Conservation (phyloP, 495 filamentous ascomycete genomes). For the Aspergillus panamensis region DNA sequence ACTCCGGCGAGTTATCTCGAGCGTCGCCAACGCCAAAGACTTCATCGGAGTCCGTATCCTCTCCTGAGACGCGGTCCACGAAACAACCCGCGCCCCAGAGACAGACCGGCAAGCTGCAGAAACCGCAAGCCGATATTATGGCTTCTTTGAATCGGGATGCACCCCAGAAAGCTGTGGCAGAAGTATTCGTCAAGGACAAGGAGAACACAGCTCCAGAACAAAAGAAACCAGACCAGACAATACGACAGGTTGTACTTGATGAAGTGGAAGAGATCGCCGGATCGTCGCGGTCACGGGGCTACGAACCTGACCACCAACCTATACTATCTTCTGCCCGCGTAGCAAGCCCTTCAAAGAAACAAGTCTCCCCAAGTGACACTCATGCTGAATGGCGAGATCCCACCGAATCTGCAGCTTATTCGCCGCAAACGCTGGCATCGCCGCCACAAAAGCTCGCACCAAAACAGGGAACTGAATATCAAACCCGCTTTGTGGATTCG, state of each 20-base stretch:
- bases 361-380: constrained; percentile 27
- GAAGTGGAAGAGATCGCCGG: constrained; percentile 27
- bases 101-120: constrained; percentile 71
- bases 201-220: constrained; percentile 16
- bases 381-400: constrained; percentile 12
- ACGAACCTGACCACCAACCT: constrained; percentile 13
- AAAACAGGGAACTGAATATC: constrained; percentile 43
- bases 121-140: constrained; percentile 54
- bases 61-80: constrained; percentile 31
- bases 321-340: constrained; percentile 9
- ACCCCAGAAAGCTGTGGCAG: constrained; percentile 13
- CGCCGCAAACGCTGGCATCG: constrained; percentile 29
- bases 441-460: constrained; percentile 35
- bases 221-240: constrained; percentile 29
- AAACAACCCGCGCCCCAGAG: constrained; percentile 46
- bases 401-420: constrained; percentile 8
- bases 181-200: constrained; percentile 13
- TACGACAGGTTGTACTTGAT: constrained; percentile 41
- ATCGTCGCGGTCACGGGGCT: constrained; percentile 22
- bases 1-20: constrained; percentile 52
- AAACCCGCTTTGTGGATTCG: constrained; percentile 57
- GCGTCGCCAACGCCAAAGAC: constrained; percentile 50
- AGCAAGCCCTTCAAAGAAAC: constrained; percentile 19
- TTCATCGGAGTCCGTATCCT: constrained; percentile 46
- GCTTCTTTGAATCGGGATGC: constrained; percentile 42